Evolutionary conservation across 768 basidiomycete species (phyloP).

Genomic region (Mycena chlorophos): DNA sequence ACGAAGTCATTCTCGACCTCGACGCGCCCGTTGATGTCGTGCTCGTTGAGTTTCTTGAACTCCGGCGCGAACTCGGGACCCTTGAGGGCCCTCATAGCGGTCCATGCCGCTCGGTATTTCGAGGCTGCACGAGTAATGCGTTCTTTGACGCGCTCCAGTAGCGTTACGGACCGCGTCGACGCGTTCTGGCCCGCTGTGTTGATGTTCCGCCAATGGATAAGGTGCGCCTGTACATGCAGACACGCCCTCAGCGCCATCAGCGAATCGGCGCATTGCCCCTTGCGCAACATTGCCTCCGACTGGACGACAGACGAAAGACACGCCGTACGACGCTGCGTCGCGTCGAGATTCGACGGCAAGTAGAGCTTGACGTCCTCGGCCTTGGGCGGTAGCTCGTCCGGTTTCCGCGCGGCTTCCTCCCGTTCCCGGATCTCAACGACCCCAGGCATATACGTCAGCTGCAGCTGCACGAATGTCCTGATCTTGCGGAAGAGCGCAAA

Average conservation of each 20-base stretch:
- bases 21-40: conserved; percentile 1
- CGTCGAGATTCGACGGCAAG: neutral
- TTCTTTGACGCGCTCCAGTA: conserved; percentile 10
- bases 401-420: conserved; percentile 3
- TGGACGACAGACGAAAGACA: neutral
- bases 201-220: conserved; percentile 8
- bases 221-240: conserved; percentile 11
- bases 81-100: neutral
- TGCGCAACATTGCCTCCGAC: conserved; percentile 9
- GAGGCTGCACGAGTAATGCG: neutral
- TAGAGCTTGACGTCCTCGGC: conserved; percentile 12
- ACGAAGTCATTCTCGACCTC: conserved; percentile 4
- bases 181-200: conserved; percentile 6
- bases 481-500: conserved; percentile 5
- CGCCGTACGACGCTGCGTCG: neutral
- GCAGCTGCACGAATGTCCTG: neutral
- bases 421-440: neutral
- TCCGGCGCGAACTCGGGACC: neutral
- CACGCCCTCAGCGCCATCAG: neutral
- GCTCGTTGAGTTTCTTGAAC: neutral
- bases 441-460: conserved; percentile 13
- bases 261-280: conserved; percentile 1
- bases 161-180: neutral
- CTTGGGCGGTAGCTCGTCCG: neutral
- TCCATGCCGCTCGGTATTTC: conserved; percentile 3